These are phyloP conservation scores for Phytophthora pini DNA, from an alignment of 352 stramenopile species.

Conservation along the genomic window DNA sequence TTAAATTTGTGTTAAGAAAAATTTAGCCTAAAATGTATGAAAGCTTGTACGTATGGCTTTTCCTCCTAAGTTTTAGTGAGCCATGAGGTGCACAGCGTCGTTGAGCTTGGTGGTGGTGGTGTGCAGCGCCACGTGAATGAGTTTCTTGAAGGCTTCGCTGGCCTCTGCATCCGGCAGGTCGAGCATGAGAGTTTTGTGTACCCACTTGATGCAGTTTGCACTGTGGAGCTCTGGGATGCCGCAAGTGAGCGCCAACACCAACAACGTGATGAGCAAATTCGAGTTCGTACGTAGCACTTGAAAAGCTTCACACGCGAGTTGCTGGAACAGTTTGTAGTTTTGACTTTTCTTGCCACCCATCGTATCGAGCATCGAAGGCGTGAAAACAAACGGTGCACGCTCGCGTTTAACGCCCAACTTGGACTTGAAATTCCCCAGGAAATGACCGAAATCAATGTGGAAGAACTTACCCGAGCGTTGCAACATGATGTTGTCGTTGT, in stretches of 20 bases:
- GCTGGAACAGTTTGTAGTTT: conserved; percentile 80
- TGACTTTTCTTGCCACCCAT: conserved; percentile 84
- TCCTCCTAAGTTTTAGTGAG: conserved; percentile 45
- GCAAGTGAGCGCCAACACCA: conserved; percentile 80
- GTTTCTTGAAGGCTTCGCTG: conserved; percentile 65
- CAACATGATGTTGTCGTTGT: conserved; percentile 97
- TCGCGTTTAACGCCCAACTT: conserved; percentile 93
- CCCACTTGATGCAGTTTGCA: conserved; percentile 77
- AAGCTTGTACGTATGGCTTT: background rate
- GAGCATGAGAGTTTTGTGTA: conserved; percentile 84
- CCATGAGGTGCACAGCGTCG: conserved; percentile 87
- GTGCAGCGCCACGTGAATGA: conserved; percentile 79
- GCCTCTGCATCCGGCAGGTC: conserved; percentile 72
- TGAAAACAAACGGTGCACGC: conserved; percentile 93
- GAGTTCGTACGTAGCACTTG: conserved; percentile 73
- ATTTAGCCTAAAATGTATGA: background rate
- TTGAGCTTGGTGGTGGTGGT: conserved; percentile 87
- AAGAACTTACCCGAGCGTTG: conserved; percentile 94
- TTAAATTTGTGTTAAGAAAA: too few relatives aligned
- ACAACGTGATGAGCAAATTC: conserved; percentile 84
- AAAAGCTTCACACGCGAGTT: conserved; percentile 72
- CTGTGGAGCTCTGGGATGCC: conserved; percentile 83
- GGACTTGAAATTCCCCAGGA: conserved; percentile 95
- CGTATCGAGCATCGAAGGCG: conserved; percentile 85
- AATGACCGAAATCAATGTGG: conserved; percentile 97